phyloP scores from a whole-genome alignment of 2,329 filamentous ascomycete genomes.

The Fusarium begoniae region DNA sequence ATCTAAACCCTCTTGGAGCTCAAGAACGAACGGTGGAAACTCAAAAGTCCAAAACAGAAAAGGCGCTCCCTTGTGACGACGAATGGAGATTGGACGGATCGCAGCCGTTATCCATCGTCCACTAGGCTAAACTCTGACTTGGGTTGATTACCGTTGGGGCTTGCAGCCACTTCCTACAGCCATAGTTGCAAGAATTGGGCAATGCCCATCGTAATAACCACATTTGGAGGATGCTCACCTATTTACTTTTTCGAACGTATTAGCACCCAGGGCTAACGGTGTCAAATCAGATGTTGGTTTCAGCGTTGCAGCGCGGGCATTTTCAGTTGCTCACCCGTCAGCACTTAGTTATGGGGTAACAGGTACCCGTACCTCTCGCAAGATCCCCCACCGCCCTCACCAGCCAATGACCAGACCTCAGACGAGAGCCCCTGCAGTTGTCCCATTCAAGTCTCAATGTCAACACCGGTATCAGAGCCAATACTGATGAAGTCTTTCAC shows the following conservation, averaged over 20 bases:
- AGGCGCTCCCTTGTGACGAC: not conserved
- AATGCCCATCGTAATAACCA: not conserved
- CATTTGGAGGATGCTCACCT: not conserved
- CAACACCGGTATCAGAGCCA: not conserved
- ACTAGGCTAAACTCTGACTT: not conserved
- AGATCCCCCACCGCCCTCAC: not conserved
- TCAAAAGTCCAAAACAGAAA: constrained; percentile 30
- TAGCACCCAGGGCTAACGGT: constrained; percentile 3
- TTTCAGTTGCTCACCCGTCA: constrained; percentile 22
- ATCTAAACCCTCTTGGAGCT: constrained; percentile 17
- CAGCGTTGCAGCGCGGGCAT: constrained; percentile 21
- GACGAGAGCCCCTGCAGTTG: constrained; percentile 6
- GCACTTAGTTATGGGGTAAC: constrained; percentile 7
- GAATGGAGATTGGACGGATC: constrained; percentile 21
- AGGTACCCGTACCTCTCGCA: not conserved
- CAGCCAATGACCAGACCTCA: constrained; percentile 4
- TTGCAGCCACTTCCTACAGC: not conserved
- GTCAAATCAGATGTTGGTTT: constrained; percentile 17
- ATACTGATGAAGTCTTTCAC: not conserved
- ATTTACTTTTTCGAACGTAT: not conserved
- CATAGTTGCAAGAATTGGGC: not conserved
- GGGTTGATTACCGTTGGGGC: not conserved
- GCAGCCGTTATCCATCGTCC: constrained; percentile 12
- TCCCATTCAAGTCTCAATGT: not conserved
- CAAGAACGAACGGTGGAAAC: constrained; percentile 22